Percentiles rank a stretch among this genome's conserved stretches.
These are phyloP conservation scores for Bauhinia variegata DNA, from an alignment of 306 rosid species.

Conservation along the genomic window DNA sequence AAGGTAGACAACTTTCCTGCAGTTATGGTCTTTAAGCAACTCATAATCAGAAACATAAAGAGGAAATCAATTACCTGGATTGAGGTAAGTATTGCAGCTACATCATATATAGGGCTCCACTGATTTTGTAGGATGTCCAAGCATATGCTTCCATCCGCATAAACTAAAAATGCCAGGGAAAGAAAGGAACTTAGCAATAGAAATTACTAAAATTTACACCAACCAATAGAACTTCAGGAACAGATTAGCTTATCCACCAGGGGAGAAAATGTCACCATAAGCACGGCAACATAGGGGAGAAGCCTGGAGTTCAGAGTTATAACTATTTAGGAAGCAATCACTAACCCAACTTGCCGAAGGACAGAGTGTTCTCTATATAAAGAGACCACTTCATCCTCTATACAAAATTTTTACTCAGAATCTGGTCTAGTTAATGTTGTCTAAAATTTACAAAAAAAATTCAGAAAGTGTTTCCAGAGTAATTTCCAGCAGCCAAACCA, in stretches of 20 bases:
- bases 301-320: too few species aligned
- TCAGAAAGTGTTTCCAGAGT: too few species aligned
- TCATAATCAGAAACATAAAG: constrained; percentile 28
- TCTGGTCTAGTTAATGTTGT: too few species aligned
- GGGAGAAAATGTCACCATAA: neutral
- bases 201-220: neutral
- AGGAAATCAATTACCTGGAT: constrained; percentile 67
- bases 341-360: too few species aligned
- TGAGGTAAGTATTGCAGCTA: constrained; percentile 96
- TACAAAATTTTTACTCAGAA: too few species aligned
- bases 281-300: neutral
- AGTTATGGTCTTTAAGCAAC: constrained; percentile 17
- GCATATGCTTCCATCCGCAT: constrained; percentile 99
- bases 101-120: constrained; percentile 98
- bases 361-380: too few species aligned
- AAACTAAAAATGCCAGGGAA: constrained; percentile 60
- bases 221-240: neutral
- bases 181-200: constrained; percentile 30
- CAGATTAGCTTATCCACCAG: neutral
- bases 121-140: constrained; percentile 96
- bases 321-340: too few species aligned
- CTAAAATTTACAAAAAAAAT: too few species aligned
- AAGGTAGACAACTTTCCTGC: neutral
- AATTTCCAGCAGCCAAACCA: neutral
- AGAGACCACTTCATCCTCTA: too few species aligned